Evolutionary conservation across 495 filamentous ascomycete species (phyloP).

Genomic region (Podospora tetraspora): DNA sequence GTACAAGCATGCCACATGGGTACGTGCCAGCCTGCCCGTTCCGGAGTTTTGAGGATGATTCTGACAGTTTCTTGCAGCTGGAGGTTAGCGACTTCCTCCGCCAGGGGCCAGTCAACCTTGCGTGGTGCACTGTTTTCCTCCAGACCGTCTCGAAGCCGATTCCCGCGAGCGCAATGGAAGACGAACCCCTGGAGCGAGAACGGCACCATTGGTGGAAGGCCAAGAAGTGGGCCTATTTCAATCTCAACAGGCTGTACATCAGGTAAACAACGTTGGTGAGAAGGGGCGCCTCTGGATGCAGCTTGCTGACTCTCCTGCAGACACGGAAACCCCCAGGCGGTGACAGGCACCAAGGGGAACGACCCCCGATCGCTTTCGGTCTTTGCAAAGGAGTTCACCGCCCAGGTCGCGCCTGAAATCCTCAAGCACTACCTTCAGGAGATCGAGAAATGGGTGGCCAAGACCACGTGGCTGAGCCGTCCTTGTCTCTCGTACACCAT

Average conservation of each 20-base stretch:
- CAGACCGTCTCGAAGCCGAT: constrained; percentile 79
- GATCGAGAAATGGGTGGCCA: constrained; percentile 94
- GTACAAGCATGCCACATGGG: constrained; percentile 96
- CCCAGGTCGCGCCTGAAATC: constrained; percentile 89
- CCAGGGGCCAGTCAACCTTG: constrained; percentile 75
- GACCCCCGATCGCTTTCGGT: constrained; percentile 49
- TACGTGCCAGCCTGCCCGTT: constrained; percentile 43
- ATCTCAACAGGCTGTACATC: constrained; percentile 91
- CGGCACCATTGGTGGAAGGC: constrained; percentile 98
- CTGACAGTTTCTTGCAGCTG: constrained; percentile 53
- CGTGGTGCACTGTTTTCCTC: constrained; percentile 93
- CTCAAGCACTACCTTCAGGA: constrained; percentile 86
- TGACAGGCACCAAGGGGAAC: constrained; percentile 58
- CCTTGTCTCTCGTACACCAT: constrained; percentile 87
- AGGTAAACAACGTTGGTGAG: constrained; percentile 47
- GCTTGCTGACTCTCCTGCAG: constrained; percentile 42
- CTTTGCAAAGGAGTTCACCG: constrained; percentile 84
- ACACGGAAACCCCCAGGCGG: constrained; percentile 76
- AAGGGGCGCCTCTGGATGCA: background rate
- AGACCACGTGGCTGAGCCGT: constrained; percentile 91
- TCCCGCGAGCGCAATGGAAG: constrained; percentile 69
- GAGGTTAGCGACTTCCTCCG: constrained; percentile 75
- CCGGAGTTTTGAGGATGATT: background rate
- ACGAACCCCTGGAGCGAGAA: constrained; percentile 83
- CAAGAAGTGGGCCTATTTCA: constrained; percentile 99